Conservation (phyloP, 176 grass and related monocot genomes). For the Carex cristatella region DNA sequence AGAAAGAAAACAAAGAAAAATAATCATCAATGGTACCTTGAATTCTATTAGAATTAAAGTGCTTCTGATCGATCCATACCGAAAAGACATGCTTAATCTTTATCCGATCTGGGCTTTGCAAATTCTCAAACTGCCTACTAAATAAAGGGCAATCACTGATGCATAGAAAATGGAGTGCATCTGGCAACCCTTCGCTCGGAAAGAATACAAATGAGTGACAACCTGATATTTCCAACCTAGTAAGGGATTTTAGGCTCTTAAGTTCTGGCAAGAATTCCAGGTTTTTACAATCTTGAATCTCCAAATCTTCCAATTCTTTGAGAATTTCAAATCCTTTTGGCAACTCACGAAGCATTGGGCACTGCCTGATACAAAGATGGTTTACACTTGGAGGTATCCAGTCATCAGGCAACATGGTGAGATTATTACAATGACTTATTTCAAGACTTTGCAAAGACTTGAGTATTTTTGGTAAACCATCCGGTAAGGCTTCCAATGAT, state of each 20-base stretch:
- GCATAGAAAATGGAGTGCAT: slow-evolving; percentile 25
- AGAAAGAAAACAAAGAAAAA: background rate
- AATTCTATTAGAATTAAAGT: background rate
- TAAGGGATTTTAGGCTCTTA: background rate
- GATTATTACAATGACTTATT: slow-evolving; percentile 29
- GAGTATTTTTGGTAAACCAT: background rate
- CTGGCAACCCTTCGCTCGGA: slow-evolving; percentile 19
- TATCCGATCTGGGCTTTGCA: background rate
- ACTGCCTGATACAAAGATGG: slow-evolving; percentile 22
- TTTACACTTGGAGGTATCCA: slow-evolving; percentile 23
- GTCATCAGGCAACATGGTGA: slow-evolving; percentile 23
- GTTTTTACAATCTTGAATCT: slow-evolving; percentile 26
- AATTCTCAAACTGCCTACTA: slow-evolving; percentile 1
- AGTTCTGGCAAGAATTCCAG: slow-evolving; percentile 29
- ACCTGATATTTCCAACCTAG: slow-evolving; percentile 29
- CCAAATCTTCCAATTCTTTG: slow-evolving; percentile 31
- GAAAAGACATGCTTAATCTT: slow-evolving; percentile 21
- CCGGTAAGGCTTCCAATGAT: background rate
- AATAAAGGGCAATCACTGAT: slow-evolving; percentile 27
- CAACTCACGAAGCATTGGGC: slow-evolving; percentile 17
- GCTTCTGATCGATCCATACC: slow-evolving; percentile 22
- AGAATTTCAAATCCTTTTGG: slow-evolving; percentile 27
- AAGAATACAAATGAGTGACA: slow-evolving; percentile 19
- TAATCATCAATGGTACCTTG: background rate
- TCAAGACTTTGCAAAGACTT: slow-evolving; percentile 20